Percentiles rank a stretch among this genome's conserved stretches.
Conservation (phyloP, 257 asterid species). For the Solanum virginianum region DNA sequence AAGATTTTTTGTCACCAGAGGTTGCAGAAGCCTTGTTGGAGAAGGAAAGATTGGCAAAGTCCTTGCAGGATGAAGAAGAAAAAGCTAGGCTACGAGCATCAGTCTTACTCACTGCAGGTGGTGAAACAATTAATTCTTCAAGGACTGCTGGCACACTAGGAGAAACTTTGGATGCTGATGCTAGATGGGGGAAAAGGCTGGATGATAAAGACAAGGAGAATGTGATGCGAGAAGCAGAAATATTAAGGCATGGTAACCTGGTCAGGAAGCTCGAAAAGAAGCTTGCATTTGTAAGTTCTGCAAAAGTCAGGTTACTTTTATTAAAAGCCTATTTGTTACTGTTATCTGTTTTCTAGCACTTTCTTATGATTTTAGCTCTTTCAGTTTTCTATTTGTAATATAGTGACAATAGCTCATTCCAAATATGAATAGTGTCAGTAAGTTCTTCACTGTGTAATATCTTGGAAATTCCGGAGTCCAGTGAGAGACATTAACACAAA, state of each 20-base stretch:
- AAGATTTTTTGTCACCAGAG: conserved; percentile 76
- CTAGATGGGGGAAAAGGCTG: conserved; percentile 71
- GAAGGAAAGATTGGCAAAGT: conserved; percentile 69
- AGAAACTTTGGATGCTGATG: conserved; percentile 79
- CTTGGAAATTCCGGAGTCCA: neutral
- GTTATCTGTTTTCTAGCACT: neutral
- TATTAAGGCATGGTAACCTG: conserved; percentile 58
- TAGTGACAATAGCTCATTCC: neutral
- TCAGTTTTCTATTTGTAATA: neutral
- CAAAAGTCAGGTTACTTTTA: neutral
- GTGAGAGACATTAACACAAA: neutral
- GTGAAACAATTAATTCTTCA: conserved; percentile 21
- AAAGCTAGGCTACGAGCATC: conserved; percentile 64
- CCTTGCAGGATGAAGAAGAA: conserved; percentile 91
- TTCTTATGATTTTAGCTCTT: neutral
- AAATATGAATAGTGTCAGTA: neutral
- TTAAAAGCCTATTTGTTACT: neutral
- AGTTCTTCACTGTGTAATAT: neutral
- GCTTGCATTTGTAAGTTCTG: conserved; percentile 57
- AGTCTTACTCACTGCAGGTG: conserved; percentile 20
- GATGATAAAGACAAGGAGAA: conserved; percentile 45
- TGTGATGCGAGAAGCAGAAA: conserved; percentile 75
- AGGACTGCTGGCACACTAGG: conserved; percentile 71
- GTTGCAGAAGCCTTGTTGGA: conserved; percentile 84
- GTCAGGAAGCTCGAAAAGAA: conserved; percentile 78